phyloP scores from a whole-genome alignment of 805 yeast genomes.

The Saccharomyces eubayanus region DNA sequence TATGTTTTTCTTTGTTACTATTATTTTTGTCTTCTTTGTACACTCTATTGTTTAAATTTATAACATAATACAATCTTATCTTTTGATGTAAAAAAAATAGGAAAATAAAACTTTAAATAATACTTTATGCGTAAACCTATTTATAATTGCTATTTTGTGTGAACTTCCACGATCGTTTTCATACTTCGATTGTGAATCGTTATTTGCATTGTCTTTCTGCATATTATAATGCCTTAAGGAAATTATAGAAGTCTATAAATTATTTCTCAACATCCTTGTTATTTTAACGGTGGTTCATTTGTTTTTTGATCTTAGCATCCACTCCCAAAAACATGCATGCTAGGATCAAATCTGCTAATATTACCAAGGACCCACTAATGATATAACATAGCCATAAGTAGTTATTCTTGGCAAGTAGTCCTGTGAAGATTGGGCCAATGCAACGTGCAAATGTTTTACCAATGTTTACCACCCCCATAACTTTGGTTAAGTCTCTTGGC shows the following conservation, averaged over 20 bases:
- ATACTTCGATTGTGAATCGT: no score
- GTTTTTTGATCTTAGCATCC: slow-evolving; percentile 25
- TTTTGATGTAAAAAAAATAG: slow-evolving; percentile 1
- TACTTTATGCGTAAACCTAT: neutral
- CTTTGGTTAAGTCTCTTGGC: slow-evolving; percentile 57
- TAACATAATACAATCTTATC: slow-evolving; percentile 7
- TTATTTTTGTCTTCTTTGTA: slow-evolving; percentile 18
- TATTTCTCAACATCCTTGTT: neutral
- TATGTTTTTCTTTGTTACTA: slow-evolving; percentile 9
- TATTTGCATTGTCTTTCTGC: neutral
- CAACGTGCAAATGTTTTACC: slow-evolving; percentile 81
- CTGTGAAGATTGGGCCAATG: slow-evolving; percentile 74
- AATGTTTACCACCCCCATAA: slow-evolving; percentile 79
- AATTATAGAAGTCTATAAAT: neutral
- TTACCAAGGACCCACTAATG: slow-evolving; percentile 43
- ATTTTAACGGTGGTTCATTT: slow-evolving; percentile 6
- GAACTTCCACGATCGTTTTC: neutral
- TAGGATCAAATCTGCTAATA: slow-evolving; percentile 32
- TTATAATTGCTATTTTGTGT: neutral
- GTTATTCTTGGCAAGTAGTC: slow-evolving; percentile 51
- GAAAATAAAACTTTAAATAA: neutral
- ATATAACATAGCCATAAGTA: slow-evolving; percentile 43
- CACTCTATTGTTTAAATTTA: slow-evolving; percentile 15
- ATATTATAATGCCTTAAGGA: neutral
- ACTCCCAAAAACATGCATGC: slow-evolving; percentile 28